A percentile compares a stretch with the other conserved stretches of the same genome.
These are phyloP conservation scores for Suillus subalutaceus DNA, from an alignment of 768 basidiomycete genomes.

Conservation along the genomic window DNA sequence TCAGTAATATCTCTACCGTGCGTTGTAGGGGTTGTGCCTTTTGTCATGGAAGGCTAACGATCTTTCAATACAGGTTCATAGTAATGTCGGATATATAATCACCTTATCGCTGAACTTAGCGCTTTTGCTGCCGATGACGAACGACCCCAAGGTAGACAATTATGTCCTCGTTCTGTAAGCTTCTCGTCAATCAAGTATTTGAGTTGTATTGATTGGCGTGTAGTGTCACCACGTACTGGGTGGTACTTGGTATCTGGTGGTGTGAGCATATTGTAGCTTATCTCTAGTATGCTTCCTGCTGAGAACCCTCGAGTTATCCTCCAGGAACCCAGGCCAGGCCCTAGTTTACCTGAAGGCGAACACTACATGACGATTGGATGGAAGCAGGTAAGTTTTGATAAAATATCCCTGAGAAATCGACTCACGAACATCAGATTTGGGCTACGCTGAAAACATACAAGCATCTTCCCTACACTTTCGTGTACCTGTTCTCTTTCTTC, in stretches of 20 bases:
- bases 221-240: conserved; percentile 77
- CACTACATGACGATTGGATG: conserved; percentile 82
- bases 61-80: conserved; percentile 55
- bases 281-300: background rate
- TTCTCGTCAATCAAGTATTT: background rate
- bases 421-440: conserved; percentile 61
- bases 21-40: conserved; percentile 17
- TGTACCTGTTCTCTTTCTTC: conserved; percentile 77
- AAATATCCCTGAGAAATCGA: background rate
- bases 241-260: conserved; percentile 86
- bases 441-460: conserved; percentile 73
- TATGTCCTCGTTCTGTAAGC: conserved; percentile 72
- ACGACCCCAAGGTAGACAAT: conserved; percentile 69
- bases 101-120: conserved; percentile 69
- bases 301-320: conserved; percentile 59
- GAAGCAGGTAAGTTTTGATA: conserved; percentile 60
- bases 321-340: conserved; percentile 84
- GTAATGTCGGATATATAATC: conserved; percentile 74
- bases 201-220: background rate
- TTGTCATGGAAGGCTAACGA: background rate
- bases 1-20: conserved; percentile 85
- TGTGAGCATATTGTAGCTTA: conserved; percentile 47
- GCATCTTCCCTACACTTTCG: conserved; percentile 79
- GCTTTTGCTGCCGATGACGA: conserved; percentile 59
- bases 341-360: conserved; percentile 75